Conservation (phyloP, 2,329 filamentous ascomycete genomes). For the Phyllosticta ampelicida region DNA sequence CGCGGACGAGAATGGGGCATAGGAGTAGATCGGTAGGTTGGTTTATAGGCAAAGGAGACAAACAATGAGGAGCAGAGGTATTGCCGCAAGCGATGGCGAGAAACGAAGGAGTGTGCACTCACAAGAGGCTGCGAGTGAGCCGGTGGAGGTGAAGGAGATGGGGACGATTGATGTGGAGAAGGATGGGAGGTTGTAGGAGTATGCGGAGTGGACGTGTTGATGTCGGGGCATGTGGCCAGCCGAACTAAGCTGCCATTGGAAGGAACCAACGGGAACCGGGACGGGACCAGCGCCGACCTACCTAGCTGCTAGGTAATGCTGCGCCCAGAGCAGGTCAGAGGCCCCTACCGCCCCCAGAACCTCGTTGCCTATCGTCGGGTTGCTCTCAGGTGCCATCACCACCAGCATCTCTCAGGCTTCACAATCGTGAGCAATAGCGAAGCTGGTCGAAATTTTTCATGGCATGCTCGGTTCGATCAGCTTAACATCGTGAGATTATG, state of each 20-base stretch:
- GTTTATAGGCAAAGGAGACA: conserved; percentile 7
- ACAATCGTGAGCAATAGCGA: too few relatives aligned
- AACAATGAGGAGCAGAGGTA: conserved; percentile 10
- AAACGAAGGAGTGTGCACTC: conserved; percentile 14
- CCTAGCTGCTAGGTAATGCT: too few relatives aligned
- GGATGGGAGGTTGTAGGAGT: neutral
- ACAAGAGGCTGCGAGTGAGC: conserved; percentile 4
- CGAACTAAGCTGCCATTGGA: neutral
- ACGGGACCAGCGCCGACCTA: too few relatives aligned
- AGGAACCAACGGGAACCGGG: too few relatives aligned
- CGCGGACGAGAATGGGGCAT: conserved; percentile 10
- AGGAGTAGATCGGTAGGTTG: conserved; percentile 19
- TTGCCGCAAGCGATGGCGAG: conserved; percentile 11
- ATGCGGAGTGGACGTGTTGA: neutral
- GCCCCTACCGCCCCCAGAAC: too few relatives aligned
- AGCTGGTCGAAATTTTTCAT: too few relatives aligned
- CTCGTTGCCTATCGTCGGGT: too few relatives aligned
- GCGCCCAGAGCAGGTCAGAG: too few relatives aligned
- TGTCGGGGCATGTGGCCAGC: neutral
- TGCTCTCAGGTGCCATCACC: too few relatives aligned
- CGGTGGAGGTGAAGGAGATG: conserved; percentile 1
- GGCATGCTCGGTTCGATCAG: neutral
- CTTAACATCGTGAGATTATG: neutral
- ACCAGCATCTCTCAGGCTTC: too few relatives aligned
- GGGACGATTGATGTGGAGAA: conserved; percentile 5